These are phyloP conservation scores for Blastobotrys arbuscula DNA, from an alignment of 1,139 yeast species.

Conservation along the genomic window DNA sequence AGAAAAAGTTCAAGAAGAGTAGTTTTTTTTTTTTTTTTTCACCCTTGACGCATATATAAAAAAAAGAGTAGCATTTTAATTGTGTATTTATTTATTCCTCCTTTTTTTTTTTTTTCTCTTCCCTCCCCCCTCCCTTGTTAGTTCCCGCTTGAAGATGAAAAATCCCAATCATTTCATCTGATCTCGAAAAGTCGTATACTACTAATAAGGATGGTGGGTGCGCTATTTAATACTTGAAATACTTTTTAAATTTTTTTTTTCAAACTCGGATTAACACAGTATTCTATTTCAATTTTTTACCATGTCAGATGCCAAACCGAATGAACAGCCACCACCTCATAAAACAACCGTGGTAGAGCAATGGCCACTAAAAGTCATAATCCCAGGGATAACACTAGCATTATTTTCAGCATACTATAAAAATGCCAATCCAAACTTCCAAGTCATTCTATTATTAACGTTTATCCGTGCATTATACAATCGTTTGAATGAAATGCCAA, in stretches of 20 bases:
- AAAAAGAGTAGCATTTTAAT: too few relatives aligned
- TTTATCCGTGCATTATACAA: constrained; percentile 19
- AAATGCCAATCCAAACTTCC: constrained; percentile 17
- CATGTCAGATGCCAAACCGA: background rate
- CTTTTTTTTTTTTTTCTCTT: background rate
- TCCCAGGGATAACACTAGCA: constrained; percentile 1
- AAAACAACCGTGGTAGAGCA: background rate
- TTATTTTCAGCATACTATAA: background rate
- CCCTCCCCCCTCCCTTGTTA: background rate
- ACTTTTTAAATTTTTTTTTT: too few relatives aligned
- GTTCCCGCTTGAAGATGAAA: too few relatives aligned
- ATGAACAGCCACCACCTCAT: background rate
- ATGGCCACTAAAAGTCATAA: constrained; percentile 2
- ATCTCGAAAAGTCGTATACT: too few relatives aligned
- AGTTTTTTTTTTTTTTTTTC: too few relatives aligned
- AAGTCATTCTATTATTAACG: constrained; percentile 20
- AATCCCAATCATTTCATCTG: too few relatives aligned
- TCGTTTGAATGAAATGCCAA: constrained; percentile 4
- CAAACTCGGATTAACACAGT: background rate
- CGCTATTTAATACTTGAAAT: too few relatives aligned
- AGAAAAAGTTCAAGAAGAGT: background rate
- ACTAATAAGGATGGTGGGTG: too few relatives aligned
- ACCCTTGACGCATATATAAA: too few relatives aligned
- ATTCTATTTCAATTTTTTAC: background rate
- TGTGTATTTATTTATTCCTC: background rate